Evolutionary conservation across 345 rosid species (phyloP), one percentile per base, ranked within the genome.

Genomic region (Hirschfeldia incana): DNA sequence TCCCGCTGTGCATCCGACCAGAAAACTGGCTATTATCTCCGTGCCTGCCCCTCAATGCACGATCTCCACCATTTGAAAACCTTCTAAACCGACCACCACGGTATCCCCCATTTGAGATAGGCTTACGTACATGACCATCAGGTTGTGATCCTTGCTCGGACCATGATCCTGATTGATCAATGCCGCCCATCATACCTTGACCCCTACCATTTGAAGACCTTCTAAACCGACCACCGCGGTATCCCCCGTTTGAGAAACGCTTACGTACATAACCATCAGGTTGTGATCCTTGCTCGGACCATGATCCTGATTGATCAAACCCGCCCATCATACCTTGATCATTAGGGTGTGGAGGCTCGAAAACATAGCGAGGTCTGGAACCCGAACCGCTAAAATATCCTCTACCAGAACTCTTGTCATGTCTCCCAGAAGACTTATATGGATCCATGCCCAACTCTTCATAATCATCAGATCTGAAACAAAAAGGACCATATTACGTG

Each of bases 31-130:
- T 62, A 4, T 62, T 2, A 34, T 82, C 82, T 6, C 78, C 84
- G 4, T 37, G 42, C 15, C 77, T 73, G 3, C 65, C 76, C 13
- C 46, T 77, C 15, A 53, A 71, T 33, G 34, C 66, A 15, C 58
- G 46, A 63, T 65, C 58, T 5, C 66, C 65, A 1, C 70, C 74
- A 26, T 73, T 53, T n/a, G 74, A 67, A 2, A 58, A 84, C 76
- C 87, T 84, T 73, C 88, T 80, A 64, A 80, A 79, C 67, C 78
- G 81, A 68, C 76, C 76, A 70, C 49, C 49, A 13, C 83, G 76
- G 74, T 80, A 82, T 34, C 81, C 60, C 3, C 87, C 58, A 58
- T 76, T 72, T 15, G 79, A 67, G 65, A 78, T 82, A 5, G 73
- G 88, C 80, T 87, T 80, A 55, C 68, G 65, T 33, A 72, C 49